Evolutionary conservation across 2,329 filamentous ascomycete species (phyloP).

Genomic region (Epichloe sp.): DNA sequence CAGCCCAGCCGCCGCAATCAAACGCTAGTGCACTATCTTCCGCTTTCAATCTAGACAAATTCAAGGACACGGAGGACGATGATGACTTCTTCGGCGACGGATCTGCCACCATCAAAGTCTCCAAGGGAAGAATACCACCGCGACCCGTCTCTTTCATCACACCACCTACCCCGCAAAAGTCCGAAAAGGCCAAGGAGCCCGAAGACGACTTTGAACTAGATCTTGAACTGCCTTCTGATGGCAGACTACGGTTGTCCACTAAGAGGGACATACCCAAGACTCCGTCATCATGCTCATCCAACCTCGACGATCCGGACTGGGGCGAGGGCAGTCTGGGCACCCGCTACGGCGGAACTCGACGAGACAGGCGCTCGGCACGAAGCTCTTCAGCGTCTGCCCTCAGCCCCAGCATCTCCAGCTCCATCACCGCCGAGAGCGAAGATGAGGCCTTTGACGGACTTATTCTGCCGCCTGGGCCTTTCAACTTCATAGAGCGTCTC

Average conservation of each 20-base stretch:
- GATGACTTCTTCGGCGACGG: constrained; percentile 52
- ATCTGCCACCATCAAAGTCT: constrained; percentile 53
- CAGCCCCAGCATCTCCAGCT: constrained; percentile 86
- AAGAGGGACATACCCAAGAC: constrained; percentile 50
- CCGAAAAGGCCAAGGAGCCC: constrained; percentile 18
- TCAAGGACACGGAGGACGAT: constrained; percentile 49
- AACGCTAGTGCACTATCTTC: constrained; percentile 25
- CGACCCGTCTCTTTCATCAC: constrained; percentile 41
- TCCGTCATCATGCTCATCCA: constrained; percentile 30
- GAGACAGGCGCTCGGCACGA: constrained; percentile 65
- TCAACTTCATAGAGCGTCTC: constrained; percentile 71
- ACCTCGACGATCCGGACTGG: constrained; percentile 77
- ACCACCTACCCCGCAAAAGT: constrained; percentile 40
- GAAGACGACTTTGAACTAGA: constrained; percentile 62
- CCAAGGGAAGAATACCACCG: constrained; percentile 41
- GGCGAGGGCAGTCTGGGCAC: constrained; percentile 88
- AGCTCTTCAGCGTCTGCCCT: constrained; percentile 81
- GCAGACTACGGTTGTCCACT: constrained; percentile 51
- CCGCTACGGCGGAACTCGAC: constrained; percentile 72
- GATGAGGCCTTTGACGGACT: constrained; percentile 89
- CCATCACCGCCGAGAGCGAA: constrained; percentile 82
- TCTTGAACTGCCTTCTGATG: constrained; percentile 56
- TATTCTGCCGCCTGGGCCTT: constrained; percentile 66
- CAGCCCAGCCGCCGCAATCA: constrained; percentile 19
- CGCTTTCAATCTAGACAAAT: constrained; percentile 47